Evolutionary conservation across 768 basidiomycete species (phyloP), one percentile per base, ranked within the genome.

Genomic region (Hericium erinaceus): DNA sequence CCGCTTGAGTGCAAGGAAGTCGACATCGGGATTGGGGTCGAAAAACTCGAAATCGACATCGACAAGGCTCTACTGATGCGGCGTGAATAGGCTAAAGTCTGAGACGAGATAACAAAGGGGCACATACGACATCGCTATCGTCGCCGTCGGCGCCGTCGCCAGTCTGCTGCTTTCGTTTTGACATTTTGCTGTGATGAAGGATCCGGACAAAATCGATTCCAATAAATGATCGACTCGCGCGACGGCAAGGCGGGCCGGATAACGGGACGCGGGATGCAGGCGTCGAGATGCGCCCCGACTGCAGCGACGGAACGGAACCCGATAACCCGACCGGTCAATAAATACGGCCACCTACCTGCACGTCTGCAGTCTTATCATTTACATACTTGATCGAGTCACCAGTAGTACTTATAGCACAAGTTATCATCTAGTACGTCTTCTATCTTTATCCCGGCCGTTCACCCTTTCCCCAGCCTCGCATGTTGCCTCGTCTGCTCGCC

Each of bases 11-110:
- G 94, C 92, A 61, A 89, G 84, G 68, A 88, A 97, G 73, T 98
- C 95, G 64, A 90, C 72, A 24, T 69, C 78, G 2, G 89, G 82
- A 62, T 89, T 86, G 6, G 91, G 84, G 69, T 91, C 86, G 77
- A 91, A 95, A 69, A 97, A 98, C 62, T 97, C 93, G 66, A 98
- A 98, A 66, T 88, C 86, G 63, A 95, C 87, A 70, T 95, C 81
- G 72, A 95, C 78, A 64, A 87, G 78, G 67, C 76, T 80, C 80
- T 83, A 74, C 72, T 70, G 65, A 59, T 24, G 65, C 55, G 51
- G 56, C 38, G 37, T 56, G 55, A 58, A 22, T 11, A 48, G 52
- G 10, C 48, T 28, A 44, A 28, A 39, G 24, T 33, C 37, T 8
- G 13, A 40, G 15, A 18, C 16, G n/a, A 15, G n/a, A 46, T 28